Evolutionary conservation across 139 green algal species (phyloP), one percentile per base, ranked within the genome.

Genomic region (Pseudopediastrum boryanum): DNA sequence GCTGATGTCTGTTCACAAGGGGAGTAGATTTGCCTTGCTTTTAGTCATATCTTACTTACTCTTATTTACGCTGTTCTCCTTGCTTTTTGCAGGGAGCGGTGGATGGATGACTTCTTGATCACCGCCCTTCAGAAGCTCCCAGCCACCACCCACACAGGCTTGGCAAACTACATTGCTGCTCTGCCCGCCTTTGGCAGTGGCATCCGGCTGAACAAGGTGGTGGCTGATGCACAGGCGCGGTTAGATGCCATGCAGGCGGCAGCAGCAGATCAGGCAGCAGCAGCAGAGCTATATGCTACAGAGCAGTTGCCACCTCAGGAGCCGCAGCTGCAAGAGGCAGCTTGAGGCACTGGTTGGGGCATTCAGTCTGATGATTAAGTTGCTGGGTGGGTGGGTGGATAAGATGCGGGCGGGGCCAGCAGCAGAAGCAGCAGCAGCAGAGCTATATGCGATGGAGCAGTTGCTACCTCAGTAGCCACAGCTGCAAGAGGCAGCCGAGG

Each of bases 91-190:
- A 81, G 74, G 2, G 74, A 81, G 62, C 33, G 31, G 2, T 65
- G 43, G 35, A 64, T 81, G 62, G 74, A 81, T 41, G 46, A 74
- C 35, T 68, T 81, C 35, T 12, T 81, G 5, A 81, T 81, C 48
- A 64, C 46, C 19, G 35, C 64, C 48, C 70, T 59, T 44, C 19
- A 12, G 2, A 81, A 81, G 62, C 74, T 74, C 62, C 35, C 62
- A 44, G 73, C 33, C 50, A 64, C 44, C 61, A 64, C 46, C 44
- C 46, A 62, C 33, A 66, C 62, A 2, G 74, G 74, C 8, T 48
- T 81, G 9, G 48, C 12, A 33, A 81, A 71, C 46, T 4, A 68
- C 10, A 72, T 74, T 10, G 42, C 61, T 2, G 62, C 74, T 4
- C 62, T 81, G 46, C 74, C 74, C 43, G 61, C 74, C 2, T 64